Percentiles rank a stretch among this genome's conserved stretches.
Evolutionary conservation across 345 rosid species (phyloP).

Genomic region (Firmiana major): DNA sequence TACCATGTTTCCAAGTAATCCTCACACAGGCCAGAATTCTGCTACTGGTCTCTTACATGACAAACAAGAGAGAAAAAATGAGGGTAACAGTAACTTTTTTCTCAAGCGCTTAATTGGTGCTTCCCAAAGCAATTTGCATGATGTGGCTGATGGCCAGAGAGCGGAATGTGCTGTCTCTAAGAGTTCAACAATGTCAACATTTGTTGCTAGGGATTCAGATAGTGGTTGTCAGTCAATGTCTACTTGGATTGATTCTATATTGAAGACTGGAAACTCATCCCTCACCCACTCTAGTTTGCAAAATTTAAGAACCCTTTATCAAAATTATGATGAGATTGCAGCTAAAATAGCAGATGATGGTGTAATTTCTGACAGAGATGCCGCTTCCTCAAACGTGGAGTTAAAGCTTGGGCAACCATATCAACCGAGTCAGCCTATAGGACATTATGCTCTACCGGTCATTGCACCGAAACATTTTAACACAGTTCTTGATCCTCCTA

Average conservation of each 20-base stretch:
- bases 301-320: conserved; percentile 15
- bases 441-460: conserved; percentile 27
- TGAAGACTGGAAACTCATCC: conserved; percentile 25
- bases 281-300: conserved; percentile 16
- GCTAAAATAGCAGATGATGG: conserved; percentile 19
- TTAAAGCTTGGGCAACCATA: conserved; percentile 53
- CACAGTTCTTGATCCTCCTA: conserved; percentile 14
- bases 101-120: conserved; percentile 24
- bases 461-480: conserved; percentile 19
- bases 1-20: conserved; percentile 12
- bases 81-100: conserved; percentile 21
- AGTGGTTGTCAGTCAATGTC: conserved; percentile 23
- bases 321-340: conserved; percentile 14
- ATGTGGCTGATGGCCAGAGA: conserved; percentile 20
- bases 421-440: conserved; percentile 29
- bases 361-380: conserved; percentile 21
- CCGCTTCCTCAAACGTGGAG: conserved; percentile 40
- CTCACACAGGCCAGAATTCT: conserved; percentile 10
- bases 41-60: conserved; percentile 19
- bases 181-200: conserved; percentile 23
- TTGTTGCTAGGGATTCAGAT: conserved; percentile 28
- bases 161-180: conserved; percentile 22
- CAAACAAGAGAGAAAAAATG: conserved; percentile 26
- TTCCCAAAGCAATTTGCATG: conserved; percentile 19
- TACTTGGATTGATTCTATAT: conserved; percentile 21